phyloP scores from a whole-genome alignment of 2,329 filamentous ascomycete genomes.

The Aaosphaeria arxii region DNA sequence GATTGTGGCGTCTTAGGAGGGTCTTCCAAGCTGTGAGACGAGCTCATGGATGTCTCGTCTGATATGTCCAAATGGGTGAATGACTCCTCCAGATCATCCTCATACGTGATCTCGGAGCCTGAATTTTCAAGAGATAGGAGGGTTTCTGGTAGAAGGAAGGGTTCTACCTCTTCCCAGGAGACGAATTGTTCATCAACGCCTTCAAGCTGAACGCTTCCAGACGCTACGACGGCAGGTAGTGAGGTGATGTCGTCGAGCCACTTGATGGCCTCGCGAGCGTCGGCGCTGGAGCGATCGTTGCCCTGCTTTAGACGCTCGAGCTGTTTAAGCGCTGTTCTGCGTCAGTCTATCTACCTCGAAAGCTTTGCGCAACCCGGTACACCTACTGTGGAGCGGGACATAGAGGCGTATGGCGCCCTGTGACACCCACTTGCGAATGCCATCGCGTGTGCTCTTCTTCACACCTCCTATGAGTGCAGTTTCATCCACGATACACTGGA shows the following conservation, averaged over 20 bases:
- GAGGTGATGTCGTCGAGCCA: slow-evolving; percentile 54
- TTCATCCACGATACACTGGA: slow-evolving; percentile 55
- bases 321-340: slow-evolving; percentile 42
- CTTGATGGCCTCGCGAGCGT: slow-evolving; percentile 47
- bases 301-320: slow-evolving; percentile 44
- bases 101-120: slow-evolving; percentile 32
- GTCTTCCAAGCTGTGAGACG: slow-evolving; percentile 39
- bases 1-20: slow-evolving; percentile 41
- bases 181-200: slow-evolving; percentile 47
- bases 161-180: slow-evolving; percentile 51
- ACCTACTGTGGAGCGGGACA: slow-evolving; percentile 51
- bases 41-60: slow-evolving; percentile 43
- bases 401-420: slow-evolving; percentile 50
- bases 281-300: slow-evolving; percentile 41
- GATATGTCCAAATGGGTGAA: slow-evolving; percentile 35
- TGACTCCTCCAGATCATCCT: slow-evolving; percentile 37
- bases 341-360: slow-evolving; percentile 13
- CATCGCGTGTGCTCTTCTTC: slow-evolving; percentile 51
- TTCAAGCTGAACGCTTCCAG: slow-evolving; percentile 43
- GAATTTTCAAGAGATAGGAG: slow-evolving; percentile 48
- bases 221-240: slow-evolving; percentile 33
- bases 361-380: slow-evolving; percentile 2
- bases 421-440: slow-evolving; percentile 51
- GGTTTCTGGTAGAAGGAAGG: slow-evolving; percentile 46
- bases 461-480: slow-evolving; percentile 50